Percentiles rank a stretch among this genome's conserved stretches.
Conservation (phyloP, 2,329 filamentous ascomycete genomes). For the Colletotrichum gigasporum region DNA sequence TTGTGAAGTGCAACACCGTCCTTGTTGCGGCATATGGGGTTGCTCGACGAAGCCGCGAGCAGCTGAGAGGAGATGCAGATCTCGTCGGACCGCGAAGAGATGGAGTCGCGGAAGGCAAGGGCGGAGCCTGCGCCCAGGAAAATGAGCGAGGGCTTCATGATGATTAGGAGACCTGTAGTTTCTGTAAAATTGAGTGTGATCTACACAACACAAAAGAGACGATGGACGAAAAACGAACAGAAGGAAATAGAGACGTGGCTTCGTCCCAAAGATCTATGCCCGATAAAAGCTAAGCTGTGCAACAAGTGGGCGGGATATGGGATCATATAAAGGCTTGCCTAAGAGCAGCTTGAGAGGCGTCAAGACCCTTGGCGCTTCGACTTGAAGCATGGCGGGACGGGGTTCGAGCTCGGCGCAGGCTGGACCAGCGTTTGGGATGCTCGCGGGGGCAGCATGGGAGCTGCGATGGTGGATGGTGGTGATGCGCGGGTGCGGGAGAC, state of each 20-base stretch:
- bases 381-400: conserved; percentile 26
- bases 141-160: conserved; percentile 27
- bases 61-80: conserved; percentile 32
- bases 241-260: neutral
- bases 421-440: conserved; percentile 28
- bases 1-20: conserved; percentile 27
- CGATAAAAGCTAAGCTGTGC: too few species aligned
- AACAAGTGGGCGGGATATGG: neutral
- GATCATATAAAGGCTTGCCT: neutral
- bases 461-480: neutral
- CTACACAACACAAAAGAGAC: conserved; percentile 10
- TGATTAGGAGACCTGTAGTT: neutral
- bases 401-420: conserved; percentile 24
- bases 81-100: conserved; percentile 25
- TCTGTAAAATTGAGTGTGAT: conserved; percentile 1
- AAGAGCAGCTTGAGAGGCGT: neutral
- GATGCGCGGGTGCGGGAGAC: conserved; percentile 16
- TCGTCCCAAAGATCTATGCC: conserved; percentile 25
- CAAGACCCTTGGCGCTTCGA: conserved; percentile 19
- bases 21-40: conserved; percentile 33
- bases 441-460: conserved; percentile 15
- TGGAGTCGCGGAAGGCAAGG: conserved; percentile 29
- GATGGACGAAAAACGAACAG: neutral
- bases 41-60: conserved; percentile 25
- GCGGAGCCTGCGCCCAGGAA: conserved; percentile 9